Base-by-base conservation (phyloP, 805 yeast species). In the Saccharomycopsis sp. region DNA sequence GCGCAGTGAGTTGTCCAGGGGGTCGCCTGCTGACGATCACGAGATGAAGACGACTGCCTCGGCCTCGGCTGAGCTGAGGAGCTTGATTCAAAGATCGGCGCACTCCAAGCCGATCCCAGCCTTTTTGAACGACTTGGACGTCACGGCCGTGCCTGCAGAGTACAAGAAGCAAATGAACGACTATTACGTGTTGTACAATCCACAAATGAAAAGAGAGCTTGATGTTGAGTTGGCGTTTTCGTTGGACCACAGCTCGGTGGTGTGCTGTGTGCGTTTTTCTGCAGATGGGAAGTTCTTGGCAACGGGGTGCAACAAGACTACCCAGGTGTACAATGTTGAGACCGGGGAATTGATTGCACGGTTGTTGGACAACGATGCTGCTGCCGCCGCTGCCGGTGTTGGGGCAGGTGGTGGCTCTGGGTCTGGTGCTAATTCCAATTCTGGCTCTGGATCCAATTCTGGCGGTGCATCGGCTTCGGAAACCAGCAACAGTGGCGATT, bases 291-390 rank as follows among this genome's bases (percentile, higher is more conserved):
- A 83, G 62, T 84, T 75, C 57, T 69, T 89, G 52, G 98, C 97
- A 19, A 89, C 97, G n/a, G 98, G 97, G 38, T 87, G 97, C 68
- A 89, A 92, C 67, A 86, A 87, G 58, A 76, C 94, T 30, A 94
- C 97, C 3, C 96, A 88, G 61, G 95, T 89, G 44, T 89, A 81
- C 63, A 82, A 83, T 50, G 96, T 88, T 38, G 81, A 80, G 54
- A 82, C 94, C 18, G 97, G 98, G 52, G 89, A 83, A 55, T 68
- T 86, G 48, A 77, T 86, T 48, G 94, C 95, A 41, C 75, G 84
- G 58, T 71, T 89, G 55, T 76, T 83, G 50, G 96, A 89, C 60
- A 95, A 88, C 55, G 64, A 74, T 39, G 43, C 29, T n/a, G 17
- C 38, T 7, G 30, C 36, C n/a, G 10, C 12, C 12, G 9, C 12